Evolutionary conservation across 495 filamentous ascomycete genomes (phyloP), one percentile per base, ranked within the genome.

Genomic region (Pseudomonodictys pantanalensis): DNA sequence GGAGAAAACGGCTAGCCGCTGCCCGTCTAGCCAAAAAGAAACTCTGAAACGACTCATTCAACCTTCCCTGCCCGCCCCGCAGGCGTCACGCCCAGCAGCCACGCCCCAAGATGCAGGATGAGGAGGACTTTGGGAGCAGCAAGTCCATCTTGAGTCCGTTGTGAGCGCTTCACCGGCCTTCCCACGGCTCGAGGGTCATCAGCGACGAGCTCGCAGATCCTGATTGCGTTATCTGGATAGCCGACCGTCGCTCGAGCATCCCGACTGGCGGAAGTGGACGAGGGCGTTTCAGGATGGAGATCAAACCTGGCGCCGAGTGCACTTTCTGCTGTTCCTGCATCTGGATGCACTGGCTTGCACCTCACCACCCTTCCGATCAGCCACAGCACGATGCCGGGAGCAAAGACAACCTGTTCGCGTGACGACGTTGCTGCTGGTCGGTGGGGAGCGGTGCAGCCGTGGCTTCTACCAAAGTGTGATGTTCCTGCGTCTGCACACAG

Each of bases 301-400:
- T 60, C 62, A 57, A 61, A 65, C 62, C 56, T 39, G 49, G 58
- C 58, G 58, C 42, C 56, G 24, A 28, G 46, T 43, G 56, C 54
- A 53, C 51, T 55, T 47, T 53, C 50, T 56, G 62, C 56, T 60
- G 62, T 65, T 65, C 62, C 62, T 65, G 62, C 62, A 45, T 56
- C 52, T 60, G 51, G 62, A 54, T 57, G 62, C 62, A 55, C 44
- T 15, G 33, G 60, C 52, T 35, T 15, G 28, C 52, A 49, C 25
- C 25, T 42, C 51, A 46, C 38, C 12, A 12, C 47, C 56, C 48
- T 44, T 38, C 46, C 26, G 56, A 60, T 52, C 62, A 56, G 62
- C 62, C 62, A 65, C 62, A 56, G 60, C 54, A 58, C 49, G 60
- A 59, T 38, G 41, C 23, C 38, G 30, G 38, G 30, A n/a, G 23